Evolutionary conservation across 2,329 filamentous ascomycete genomes (phyloP), one percentile per base, ranked within the genome.

Genomic region (Aureobasidium subglaciale): DNA sequence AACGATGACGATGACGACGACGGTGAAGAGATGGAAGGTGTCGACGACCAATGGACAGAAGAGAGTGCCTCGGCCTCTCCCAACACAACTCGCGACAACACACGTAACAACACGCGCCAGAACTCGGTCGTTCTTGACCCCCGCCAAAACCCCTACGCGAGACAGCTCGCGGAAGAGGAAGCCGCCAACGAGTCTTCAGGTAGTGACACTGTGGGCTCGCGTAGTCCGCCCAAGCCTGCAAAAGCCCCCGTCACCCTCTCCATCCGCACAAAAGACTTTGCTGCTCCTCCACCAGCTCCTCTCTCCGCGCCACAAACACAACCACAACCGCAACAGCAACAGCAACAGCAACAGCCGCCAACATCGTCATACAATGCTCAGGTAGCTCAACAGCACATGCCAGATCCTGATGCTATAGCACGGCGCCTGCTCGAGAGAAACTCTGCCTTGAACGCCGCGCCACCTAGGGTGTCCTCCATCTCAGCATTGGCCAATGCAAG

Each of bases 371-470:
- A 46, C 24, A 41, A 56, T 48, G 32, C 40, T 11, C 38, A 54
- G 8, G 25, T 22, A 18, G 34, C 38, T 7, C 59, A 42, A n/a
- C 32, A 43, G 13, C 54, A 50, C 37, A 67, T 68, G 22, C 69
- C 71, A 32, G 83, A 85, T 63, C 84, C 82, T 58, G 81, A 84
- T 62, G 81, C 85, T 59, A 78, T 88, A 50, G 88, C 85, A 6
- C 84, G 84, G 27, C 78, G 84, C 57, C 70, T 88, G 34, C 75
- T 90, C 2, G 80, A 86, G 64, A 79, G 85, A 61, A 82, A 77
- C 9, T 78, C 82, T 0, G 83, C 83, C 5, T 76, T 82, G 59
- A 77, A 80, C 59, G 78, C 80, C 3, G 56, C 58, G 6, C 80
- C 84, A 32, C 84, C 83, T 35, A 78, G 84, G 65, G 85, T 87